Percentiles rank a stretch among this genome's conserved stretches.
Conservation (phyloP, 805 yeast species). For the Kodamaea restingae region DNA sequence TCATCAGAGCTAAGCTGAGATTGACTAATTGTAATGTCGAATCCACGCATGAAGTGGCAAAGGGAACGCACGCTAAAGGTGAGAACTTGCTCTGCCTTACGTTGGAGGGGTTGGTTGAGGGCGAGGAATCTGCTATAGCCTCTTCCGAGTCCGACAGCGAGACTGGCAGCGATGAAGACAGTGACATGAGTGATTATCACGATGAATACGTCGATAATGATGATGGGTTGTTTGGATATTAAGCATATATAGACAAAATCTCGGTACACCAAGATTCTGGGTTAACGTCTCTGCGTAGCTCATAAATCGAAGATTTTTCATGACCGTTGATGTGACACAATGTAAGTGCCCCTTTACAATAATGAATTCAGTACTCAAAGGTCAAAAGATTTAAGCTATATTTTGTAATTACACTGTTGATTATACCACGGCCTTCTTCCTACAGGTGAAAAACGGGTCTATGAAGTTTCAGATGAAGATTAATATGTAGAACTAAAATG, state of each 20-base stretch:
- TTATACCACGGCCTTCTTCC: too few species aligned
- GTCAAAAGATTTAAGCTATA: too few species aligned
- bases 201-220: conserved; percentile 63
- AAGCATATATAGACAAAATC: conserved; percentile 4
- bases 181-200: conserved; percentile 42
- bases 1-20: conserved; percentile 59
- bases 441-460: too few species aligned
- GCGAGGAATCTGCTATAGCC: conserved; percentile 28
- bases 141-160: conserved; percentile 25
- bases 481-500: too few species aligned
- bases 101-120: conserved; percentile 38
- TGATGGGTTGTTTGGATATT: conserved; percentile 47
- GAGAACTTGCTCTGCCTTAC: conserved; percentile 49
- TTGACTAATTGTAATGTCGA: conserved; percentile 84
- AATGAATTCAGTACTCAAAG: too few species aligned
- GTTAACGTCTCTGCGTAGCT: too few species aligned
- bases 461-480: too few species aligned
- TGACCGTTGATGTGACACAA: too few species aligned
- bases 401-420: too few species aligned
- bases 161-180: conserved; percentile 40
- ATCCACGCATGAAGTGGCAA: conserved; percentile 64
- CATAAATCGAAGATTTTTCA: too few species aligned
- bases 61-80: conserved; percentile 53
- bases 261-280: too few species aligned
- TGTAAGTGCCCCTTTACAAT: too few species aligned